Base-by-base conservation (phyloP, 2,329 filamentous ascomycete species). In the Cercospora sesami region DNA sequence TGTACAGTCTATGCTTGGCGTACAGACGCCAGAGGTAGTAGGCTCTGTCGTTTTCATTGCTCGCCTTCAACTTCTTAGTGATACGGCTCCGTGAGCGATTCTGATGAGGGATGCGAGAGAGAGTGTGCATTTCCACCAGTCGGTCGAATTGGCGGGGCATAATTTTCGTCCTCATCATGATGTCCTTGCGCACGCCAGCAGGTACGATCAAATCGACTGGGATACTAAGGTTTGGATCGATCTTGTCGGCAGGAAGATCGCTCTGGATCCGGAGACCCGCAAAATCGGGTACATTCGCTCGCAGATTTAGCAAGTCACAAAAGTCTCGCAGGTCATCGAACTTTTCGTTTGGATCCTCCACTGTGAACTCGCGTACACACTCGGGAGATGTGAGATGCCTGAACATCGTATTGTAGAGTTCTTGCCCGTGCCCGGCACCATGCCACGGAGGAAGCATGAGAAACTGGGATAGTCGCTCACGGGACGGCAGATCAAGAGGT, bases 401-500 rank as follows among this genome's bases (percentile, higher is more conserved):
- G 76, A 93, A 94, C 72, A 98, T 92, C 60, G 89, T 85, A 68
- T 89, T 88, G 83, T 98, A 99, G 45, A 99, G 87, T 51, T 88
- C 85, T 10, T 89, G 86, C 39, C 94, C 95, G 60, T 94, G 89
- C 16, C 93, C 93, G 69, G 89, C 87, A 69, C 87, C 86, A 78
- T 97, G 94, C 79, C 93, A 96, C 5, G 93, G 91, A 2, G 94
- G 94, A 10, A 99, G 84, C 70, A 99, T 90, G 69, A 99, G 77
- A 79, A 98, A 98, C 78, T 99, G 95, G 0, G 94, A 96, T 72
- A 99, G 92, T 55, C 96, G 87, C 68, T 92, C 88, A 45, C 94
- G 89, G 74, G 90, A 91, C 12, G 92, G 90, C 2, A 94, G 85
- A 60, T 89, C 82, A 4, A 84, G 86, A 79, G 71, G 76, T 36